phyloP scores from a whole-genome alignment of 805 yeast species.

The Wickerhamomyces pijperi region DNA sequence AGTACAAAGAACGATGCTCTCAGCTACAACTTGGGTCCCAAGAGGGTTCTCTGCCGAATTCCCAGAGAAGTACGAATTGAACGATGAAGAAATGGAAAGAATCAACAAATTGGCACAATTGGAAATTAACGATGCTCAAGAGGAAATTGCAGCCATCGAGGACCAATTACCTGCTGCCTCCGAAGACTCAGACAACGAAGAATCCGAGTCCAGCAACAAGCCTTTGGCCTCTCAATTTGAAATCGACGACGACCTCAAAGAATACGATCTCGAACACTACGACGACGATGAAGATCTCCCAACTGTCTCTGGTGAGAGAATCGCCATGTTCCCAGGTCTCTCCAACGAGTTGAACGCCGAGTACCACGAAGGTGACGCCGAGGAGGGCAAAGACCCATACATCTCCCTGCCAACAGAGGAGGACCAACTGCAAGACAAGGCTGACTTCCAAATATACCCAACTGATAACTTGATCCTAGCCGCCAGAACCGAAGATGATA shows the following conservation, averaged over 20 bases:
- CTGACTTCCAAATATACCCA: slow-evolving; percentile 78
- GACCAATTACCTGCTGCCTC: slow-evolving; percentile 19
- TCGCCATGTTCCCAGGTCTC: slow-evolving; percentile 64
- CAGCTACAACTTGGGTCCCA: slow-evolving; percentile 93
- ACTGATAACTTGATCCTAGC: slow-evolving; percentile 85
- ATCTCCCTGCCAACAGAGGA: slow-evolving; percentile 34
- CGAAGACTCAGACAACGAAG: slow-evolving; percentile 7
- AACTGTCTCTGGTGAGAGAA: slow-evolving; percentile 34
- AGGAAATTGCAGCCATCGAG: slow-evolving; percentile 43
- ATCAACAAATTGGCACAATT: slow-evolving; percentile 77
- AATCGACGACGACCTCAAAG: slow-evolving; percentile 76
- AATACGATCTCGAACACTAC: slow-evolving; percentile 76
- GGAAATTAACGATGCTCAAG: slow-evolving; percentile 67
- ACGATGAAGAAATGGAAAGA: slow-evolving; percentile 88
- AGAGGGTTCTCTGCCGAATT: slow-evolving; percentile 90
- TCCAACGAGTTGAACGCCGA: slow-evolving; percentile 39
- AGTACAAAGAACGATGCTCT: slow-evolving; percentile 67
- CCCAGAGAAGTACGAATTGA: slow-evolving; percentile 79
- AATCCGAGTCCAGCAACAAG: neutral
- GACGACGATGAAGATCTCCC: slow-evolving; percentile 49
- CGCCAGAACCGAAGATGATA: slow-evolving; percentile 91
- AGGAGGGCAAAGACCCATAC: slow-evolving; percentile 27
- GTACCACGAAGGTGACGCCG: slow-evolving; percentile 35
- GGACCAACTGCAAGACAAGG: slow-evolving; percentile 66
- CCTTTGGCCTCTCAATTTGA: slow-evolving; percentile 37